These are phyloP conservation scores for Wickerhamiella infanticola DNA, from an alignment of 1,139 yeast genomes.

Conservation along the genomic window DNA sequence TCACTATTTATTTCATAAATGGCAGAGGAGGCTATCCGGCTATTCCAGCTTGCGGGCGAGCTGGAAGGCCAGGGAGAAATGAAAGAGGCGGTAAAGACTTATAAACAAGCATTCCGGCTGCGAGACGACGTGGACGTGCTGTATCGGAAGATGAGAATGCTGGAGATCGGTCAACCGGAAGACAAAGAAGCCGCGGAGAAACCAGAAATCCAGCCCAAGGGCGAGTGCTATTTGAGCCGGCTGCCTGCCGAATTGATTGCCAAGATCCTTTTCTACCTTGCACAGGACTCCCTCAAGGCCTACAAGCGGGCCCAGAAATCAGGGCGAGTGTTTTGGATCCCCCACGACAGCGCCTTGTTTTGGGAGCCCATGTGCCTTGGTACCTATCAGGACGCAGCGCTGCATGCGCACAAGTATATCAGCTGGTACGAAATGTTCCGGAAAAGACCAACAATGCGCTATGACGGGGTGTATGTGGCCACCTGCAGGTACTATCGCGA, in stretches of 20 bases:
- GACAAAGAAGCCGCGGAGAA: not conserved
- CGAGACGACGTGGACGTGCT: not conserved
- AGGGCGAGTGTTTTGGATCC: conserved; percentile 11
- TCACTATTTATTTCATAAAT: not conserved
- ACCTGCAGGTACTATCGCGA: conserved; percentile 72
- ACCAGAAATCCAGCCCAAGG: not conserved
- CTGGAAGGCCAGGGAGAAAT: conserved; percentile 1
- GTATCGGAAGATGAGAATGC: not conserved
- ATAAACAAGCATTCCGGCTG: not conserved
- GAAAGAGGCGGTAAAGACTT: conserved; percentile 1
- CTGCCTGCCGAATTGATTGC: conserved; percentile 13
- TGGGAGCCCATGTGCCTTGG: conserved; percentile 16
- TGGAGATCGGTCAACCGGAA: not conserved
- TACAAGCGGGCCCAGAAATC: conserved; percentile 9
- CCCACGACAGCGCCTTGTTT: conserved; percentile 11
- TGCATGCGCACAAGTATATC: conserved; percentile 12
- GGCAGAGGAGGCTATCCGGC: not conserved
- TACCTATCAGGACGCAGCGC: conserved; percentile 4
- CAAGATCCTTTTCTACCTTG: conserved; percentile 13
- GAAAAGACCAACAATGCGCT: conserved; percentile 57
- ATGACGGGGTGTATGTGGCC: conserved; percentile 71
- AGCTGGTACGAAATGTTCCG: conserved; percentile 27
- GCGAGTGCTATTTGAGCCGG: not conserved
- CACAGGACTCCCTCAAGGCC: conserved; percentile 9
- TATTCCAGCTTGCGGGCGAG: not conserved